Percentiles rank a stretch among this genome's conserved stretches.
Conservation (phyloP, 2,329 filamentous ascomycete species). For the Sporothrix luriei region DNA sequence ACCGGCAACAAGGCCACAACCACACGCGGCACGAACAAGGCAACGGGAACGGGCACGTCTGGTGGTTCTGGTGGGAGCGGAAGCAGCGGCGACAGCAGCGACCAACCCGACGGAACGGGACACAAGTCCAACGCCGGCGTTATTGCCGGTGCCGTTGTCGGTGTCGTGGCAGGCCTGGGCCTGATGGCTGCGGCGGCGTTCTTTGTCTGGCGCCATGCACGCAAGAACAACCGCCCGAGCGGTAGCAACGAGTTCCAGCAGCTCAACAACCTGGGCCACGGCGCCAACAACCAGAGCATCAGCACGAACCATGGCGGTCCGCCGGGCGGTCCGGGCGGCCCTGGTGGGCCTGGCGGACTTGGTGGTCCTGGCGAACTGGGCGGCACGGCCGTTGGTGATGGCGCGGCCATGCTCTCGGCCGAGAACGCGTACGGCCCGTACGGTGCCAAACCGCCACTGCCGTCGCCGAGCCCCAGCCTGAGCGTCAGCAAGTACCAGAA, state of each 20-base stretch:
- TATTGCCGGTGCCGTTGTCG: slow-evolving; percentile 45
- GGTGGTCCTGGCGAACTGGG: slow-evolving; percentile 42
- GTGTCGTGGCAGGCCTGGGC: slow-evolving; percentile 42
- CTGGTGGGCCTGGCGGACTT: too few species aligned
- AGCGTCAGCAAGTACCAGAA: slow-evolving; percentile 38
- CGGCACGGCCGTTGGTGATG: slow-evolving; percentile 35
- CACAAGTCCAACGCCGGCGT: slow-evolving; percentile 40
- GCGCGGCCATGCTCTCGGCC: slow-evolving; percentile 30
- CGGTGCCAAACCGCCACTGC: slow-evolving; percentile 28
- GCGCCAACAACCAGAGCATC: slow-evolving; percentile 27
- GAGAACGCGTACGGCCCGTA: slow-evolving; percentile 7
- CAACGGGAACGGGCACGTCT: background rate
- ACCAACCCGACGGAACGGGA: slow-evolving; percentile 10
- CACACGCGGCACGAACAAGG: background rate
- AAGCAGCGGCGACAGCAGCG: slow-evolving; percentile 21
- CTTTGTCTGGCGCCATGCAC: slow-evolving; percentile 41
- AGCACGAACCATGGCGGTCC: background rate
- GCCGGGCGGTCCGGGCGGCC: slow-evolving; percentile 34
- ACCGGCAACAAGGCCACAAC: slow-evolving; percentile 3
- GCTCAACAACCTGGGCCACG: slow-evolving; percentile 32
- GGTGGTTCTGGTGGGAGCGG: slow-evolving; percentile 21
- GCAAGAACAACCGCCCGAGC: slow-evolving; percentile 36
- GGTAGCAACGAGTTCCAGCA: slow-evolving; percentile 30
- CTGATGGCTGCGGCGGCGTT: slow-evolving; percentile 45
- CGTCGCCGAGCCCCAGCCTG: slow-evolving; percentile 41